phyloP scores from a whole-genome alignment of 768 basidiomycete species.

The Serendipita vermifera region DNA sequence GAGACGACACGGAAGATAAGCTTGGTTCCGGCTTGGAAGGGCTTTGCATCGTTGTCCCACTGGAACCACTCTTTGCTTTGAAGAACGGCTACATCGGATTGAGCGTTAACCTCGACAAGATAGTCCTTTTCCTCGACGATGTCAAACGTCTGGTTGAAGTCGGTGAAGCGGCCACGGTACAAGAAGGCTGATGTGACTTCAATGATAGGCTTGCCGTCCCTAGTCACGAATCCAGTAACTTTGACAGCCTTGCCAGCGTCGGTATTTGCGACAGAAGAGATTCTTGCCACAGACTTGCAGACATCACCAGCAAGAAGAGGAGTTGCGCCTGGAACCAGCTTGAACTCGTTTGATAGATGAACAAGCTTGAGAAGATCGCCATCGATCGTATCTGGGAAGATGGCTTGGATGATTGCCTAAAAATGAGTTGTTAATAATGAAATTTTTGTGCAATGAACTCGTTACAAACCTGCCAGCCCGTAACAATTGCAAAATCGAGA shows the following conservation, averaged over 20 bases:
- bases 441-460: not conserved
- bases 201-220: conserved; percentile 67
- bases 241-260: conserved; percentile 89
- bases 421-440: not conserved
- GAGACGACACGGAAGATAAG: conserved; percentile 86
- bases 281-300: conserved; percentile 79
- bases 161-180: conserved; percentile 87
- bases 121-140: conserved; percentile 83
- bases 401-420: conserved; percentile 97
- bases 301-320: conserved; percentile 75
- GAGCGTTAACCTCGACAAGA: conserved; percentile 54
- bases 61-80: conserved; percentile 97
- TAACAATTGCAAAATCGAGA: conserved; percentile 98
- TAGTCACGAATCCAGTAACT: conserved; percentile 72
- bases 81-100: conserved; percentile 78
- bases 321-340: conserved; percentile 62
- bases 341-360: conserved; percentile 95
- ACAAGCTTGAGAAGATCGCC: conserved; percentile 93
- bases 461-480: conserved; percentile 88
- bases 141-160: conserved; percentile 95
- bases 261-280: conserved; percentile 78
- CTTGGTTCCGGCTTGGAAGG: conserved; percentile 64
- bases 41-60: conserved; percentile 74
- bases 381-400: conserved; percentile 85
- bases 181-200: conserved; percentile 93